These are phyloP conservation scores for Termitomyces sp. DNA, from an alignment of 768 basidiomycete genomes.

Conservation along the genomic window DNA sequence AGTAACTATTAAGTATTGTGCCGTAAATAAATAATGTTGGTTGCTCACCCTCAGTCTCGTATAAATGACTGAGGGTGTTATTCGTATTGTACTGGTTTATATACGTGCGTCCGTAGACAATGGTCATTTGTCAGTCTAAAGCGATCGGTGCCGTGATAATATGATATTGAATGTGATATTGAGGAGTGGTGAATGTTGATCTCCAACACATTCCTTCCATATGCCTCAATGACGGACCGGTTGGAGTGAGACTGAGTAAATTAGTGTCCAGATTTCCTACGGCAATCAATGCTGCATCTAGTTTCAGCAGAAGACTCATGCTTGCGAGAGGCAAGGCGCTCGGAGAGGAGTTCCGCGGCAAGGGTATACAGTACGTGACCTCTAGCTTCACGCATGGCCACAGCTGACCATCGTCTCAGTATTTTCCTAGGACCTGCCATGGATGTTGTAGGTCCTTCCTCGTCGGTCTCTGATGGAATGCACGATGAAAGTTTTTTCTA, in stretches of 20 bases:
- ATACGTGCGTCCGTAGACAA: too few species aligned
- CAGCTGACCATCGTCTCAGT: slow-evolving; percentile 14
- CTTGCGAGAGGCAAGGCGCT: slow-evolving; percentile 55
- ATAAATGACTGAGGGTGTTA: too few species aligned
- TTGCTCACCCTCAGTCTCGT: too few species aligned
- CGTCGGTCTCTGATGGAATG: neutral
- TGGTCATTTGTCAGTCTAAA: too few species aligned
- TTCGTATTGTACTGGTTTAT: too few species aligned
- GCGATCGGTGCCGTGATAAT: too few species aligned
- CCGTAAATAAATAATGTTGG: too few species aligned
- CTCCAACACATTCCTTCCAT: slow-evolving; percentile 38
- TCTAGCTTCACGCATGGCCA: neutral
- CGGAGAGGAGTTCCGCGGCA: slow-evolving; percentile 60
- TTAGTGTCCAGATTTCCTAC: slow-evolving; percentile 50
- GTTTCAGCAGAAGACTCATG: slow-evolving; percentile 59
- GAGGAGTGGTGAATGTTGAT: too few species aligned
- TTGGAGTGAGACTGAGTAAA: slow-evolving; percentile 35
- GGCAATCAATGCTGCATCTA: slow-evolving; percentile 46
- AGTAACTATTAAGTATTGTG: too few species aligned
- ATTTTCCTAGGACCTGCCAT: slow-evolving; percentile 47
- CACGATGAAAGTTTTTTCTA: slow-evolving; percentile 6
- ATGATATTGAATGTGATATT: too few species aligned
- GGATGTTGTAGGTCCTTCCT: slow-evolving; percentile 35
- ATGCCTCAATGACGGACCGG: slow-evolving; percentile 45
- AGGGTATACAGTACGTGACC: slow-evolving; percentile 45